A percentile compares a stretch with the other conserved stretches of the same genome.
phyloP scores from a whole-genome alignment of 768 basidiomycete genomes.

The Xanthoconium stramineum region DNA sequence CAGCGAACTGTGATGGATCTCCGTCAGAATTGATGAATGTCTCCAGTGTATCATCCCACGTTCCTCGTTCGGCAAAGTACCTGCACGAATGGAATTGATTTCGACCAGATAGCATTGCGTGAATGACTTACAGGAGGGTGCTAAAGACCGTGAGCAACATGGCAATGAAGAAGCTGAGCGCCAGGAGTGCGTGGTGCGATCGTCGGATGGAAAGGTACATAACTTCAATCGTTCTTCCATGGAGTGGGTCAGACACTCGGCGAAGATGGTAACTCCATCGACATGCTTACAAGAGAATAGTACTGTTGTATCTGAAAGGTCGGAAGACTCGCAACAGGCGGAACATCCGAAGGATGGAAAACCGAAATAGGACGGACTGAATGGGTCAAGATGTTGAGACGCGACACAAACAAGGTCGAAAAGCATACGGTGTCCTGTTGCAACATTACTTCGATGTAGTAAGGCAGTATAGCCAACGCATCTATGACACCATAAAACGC shows the following conservation, averaged over 20 bases:
- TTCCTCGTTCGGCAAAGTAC: conserved; percentile 88
- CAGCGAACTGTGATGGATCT: conserved; percentile 75
- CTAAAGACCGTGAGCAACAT: conserved; percentile 88
- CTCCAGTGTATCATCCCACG: conserved; percentile 79
- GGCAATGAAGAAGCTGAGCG: conserved; percentile 83
- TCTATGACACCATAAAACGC: conserved; percentile 88
- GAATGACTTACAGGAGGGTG: conserved; percentile 62
- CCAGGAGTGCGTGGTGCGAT: conserved; percentile 83
- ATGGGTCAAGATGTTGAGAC: neutral
- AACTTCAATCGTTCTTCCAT: conserved; percentile 75
- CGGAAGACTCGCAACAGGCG: conserved; percentile 85
- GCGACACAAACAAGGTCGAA: neutral
- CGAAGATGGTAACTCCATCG: neutral
- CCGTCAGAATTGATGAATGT: conserved; percentile 86
- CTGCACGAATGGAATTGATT: conserved; percentile 31
- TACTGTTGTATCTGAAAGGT: conserved; percentile 82
- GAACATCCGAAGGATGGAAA: conserved; percentile 89
- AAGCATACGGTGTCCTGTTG: conserved; percentile 77
- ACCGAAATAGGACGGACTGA: conserved; percentile 83
- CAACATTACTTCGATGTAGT: conserved; percentile 82
- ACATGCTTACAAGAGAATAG: conserved; percentile 70
- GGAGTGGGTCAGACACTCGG: neutral
- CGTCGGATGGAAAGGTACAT: conserved; percentile 88
- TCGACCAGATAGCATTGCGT: neutral
- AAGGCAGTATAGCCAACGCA: conserved; percentile 80